phyloP scores from a whole-genome alignment of 306 rosid species.

The Begonia loranthoides region DNA sequence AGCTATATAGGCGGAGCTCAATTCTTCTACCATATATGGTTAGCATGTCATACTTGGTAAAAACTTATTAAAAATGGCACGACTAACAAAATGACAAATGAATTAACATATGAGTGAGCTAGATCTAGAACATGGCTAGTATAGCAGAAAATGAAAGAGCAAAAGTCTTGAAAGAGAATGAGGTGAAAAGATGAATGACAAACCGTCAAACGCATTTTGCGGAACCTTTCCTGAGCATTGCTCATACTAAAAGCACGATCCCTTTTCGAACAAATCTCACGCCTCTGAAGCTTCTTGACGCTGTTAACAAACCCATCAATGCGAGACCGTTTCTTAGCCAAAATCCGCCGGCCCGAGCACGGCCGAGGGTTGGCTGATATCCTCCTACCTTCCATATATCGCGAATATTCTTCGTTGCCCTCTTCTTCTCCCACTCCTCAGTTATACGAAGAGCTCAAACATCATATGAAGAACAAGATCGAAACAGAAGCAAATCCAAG shows the following conservation, averaged over 20 bases:
- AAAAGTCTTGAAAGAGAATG: background rate
- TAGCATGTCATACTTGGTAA: too few species aligned
- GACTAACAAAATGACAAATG: background rate
- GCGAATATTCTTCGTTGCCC: background rate
- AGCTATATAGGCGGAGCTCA: too few species aligned
- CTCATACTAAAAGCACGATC: conserved; percentile 64
- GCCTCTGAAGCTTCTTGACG: conserved; percentile 65
- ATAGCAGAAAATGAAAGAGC: background rate
- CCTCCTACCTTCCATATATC: conserved; percentile 60
- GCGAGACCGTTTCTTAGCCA: conserved; percentile 49
- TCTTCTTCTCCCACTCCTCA: conserved; percentile 3
- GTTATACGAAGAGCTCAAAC: background rate
- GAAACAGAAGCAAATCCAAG: background rate
- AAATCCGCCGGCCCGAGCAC: conserved; percentile 43
- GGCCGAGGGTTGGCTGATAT: conserved; percentile 56
- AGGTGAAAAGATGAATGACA: background rate
- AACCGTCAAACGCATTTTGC: conserved; percentile 67
- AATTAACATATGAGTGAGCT: background rate
- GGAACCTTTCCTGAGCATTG: conserved; percentile 66
- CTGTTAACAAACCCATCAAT: conserved; percentile 30
- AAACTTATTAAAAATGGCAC: too few species aligned
- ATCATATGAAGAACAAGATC: background rate
- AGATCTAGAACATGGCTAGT: background rate
- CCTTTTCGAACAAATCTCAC: conserved; percentile 64
- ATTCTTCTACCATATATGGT: too few species aligned